phyloP scores from a whole-genome alignment of 2,329 filamentous ascomycete species.

The Penicillium janthinellum region DNA sequence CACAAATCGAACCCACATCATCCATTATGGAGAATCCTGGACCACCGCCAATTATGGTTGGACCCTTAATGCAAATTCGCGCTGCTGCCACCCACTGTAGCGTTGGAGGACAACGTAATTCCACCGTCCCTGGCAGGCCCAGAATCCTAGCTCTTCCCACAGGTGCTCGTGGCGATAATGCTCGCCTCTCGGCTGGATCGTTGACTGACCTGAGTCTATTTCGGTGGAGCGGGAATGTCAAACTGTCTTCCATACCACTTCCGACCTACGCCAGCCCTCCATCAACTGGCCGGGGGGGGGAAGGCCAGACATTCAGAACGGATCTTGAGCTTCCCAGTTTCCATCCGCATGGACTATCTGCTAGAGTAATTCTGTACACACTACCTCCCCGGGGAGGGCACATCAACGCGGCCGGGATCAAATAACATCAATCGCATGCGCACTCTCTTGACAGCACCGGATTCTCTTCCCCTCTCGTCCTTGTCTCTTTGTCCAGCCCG shows the following conservation, averaged over 20 bases:
- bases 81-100: slow-evolving; percentile 31
- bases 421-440: slow-evolving; percentile 23
- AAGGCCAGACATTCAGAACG: background rate
- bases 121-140: slow-evolving; percentile 31
- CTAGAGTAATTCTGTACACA: slow-evolving; percentile 1
- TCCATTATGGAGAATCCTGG: slow-evolving; percentile 18
- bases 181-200: slow-evolving; percentile 14
- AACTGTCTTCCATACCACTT: background rate
- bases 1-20: slow-evolving; percentile 5
- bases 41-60: slow-evolving; percentile 22
- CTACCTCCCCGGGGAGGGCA: background rate
- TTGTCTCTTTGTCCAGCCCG: slow-evolving; percentile 13
- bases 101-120: slow-evolving; percentile 29
- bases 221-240: background rate
- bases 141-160: slow-evolving; percentile 21
- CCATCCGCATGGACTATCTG: background rate
- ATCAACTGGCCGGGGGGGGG: background rate
- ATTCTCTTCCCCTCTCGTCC: slow-evolving; percentile 4
- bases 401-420: slow-evolving; percentile 8
- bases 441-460: slow-evolving; percentile 1
- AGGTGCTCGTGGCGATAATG: slow-evolving; percentile 34
- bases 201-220: slow-evolving; percentile 6
- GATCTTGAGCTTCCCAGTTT: slow-evolving; percentile 7
- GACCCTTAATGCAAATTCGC: slow-evolving; percentile 27
- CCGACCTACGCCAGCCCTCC: background rate